Evolutionary conservation across 331 rosid species (phyloP).

Genomic region (Cydonia oblonga): DNA sequence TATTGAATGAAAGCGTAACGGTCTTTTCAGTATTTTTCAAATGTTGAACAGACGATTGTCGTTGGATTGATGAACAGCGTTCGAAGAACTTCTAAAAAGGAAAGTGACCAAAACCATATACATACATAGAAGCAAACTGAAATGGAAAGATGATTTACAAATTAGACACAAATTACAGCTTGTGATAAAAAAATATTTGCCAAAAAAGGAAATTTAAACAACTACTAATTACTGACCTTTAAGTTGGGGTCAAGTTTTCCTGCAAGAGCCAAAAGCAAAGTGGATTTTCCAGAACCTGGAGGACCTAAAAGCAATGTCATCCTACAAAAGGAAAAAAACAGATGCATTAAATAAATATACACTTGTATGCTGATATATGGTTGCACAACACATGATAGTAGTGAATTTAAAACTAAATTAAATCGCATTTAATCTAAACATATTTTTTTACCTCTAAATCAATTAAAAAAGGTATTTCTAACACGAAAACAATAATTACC

Average conservation of each 20-base stretch:
- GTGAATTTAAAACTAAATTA: slow-evolving; percentile 7
- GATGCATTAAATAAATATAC: neutral
- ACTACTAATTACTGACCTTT: slow-evolving; percentile 27
- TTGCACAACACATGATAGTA: slow-evolving; percentile 31
- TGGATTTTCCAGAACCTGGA: slow-evolving; percentile 74
- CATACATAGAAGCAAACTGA: neutral
- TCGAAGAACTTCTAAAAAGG: too few species aligned
- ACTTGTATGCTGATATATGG: slow-evolving; percentile 2
- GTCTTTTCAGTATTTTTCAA: too few species aligned
- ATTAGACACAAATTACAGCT: neutral
- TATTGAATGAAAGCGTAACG: too few species aligned
- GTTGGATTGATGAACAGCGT: too few species aligned
- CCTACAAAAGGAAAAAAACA: slow-evolving; percentile 24
- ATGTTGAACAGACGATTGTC: too few species aligned
- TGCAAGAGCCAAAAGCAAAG: slow-evolving; percentile 68
- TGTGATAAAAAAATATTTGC: slow-evolving; percentile 1
- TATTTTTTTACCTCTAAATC: neutral
- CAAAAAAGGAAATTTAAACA: neutral
- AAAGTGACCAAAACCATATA: too few species aligned
- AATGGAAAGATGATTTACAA: neutral
- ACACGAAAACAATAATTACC: slow-evolving; percentile 20
- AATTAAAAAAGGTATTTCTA: neutral
- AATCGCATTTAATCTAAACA: neutral
- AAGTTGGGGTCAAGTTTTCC: slow-evolving; percentile 59
- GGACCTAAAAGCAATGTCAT: slow-evolving; percentile 88